Base-by-base conservation (phyloP, 306 rosid species). In the Lablab purpureus region DNA sequence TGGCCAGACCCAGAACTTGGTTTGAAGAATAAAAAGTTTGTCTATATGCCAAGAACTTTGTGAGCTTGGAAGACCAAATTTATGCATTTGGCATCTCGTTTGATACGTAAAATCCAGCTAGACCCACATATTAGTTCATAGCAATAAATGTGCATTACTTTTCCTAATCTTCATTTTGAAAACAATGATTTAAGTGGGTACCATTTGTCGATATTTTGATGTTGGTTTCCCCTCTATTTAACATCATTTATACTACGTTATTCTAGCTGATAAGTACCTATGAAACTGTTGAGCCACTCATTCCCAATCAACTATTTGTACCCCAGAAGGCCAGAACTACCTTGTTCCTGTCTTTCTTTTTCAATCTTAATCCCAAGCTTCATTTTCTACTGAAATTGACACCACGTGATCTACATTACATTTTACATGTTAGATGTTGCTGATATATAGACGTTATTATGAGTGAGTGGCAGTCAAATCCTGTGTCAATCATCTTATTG, bases 11-110 rank as follows among this genome's bases (percentile, higher is more conserved):
- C 73, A 7, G 2, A 23, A 25, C 41, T 15, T 14, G 19, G 37
- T 68, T 46, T 23, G 9, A 74, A 23, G 50, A 27, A 73, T 32
- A 27, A 41, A 69, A 78, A 67, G 17, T 15, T 43, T 74, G 80
- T 81, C 32, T 55, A 10, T 30, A 1, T 30, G 75, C 5, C 30
- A 18, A 45, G 64, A 71, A 21, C 46, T 30, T 30, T 30, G 5
- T 6, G 46, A 25, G 23, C 1, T 12, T 28, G 13, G 1, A 28
- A 52, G 3, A 37, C 56, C 47, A 63, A 65, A 41, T 47, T 56
- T 58, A 73, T 67, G 46, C 58, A 77, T 22, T 77, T 77, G 81
- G 49, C 75, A 67, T 67, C 75, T 67, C 40, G 3, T 23, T 51
- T 54, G 58, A 65, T 10, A 50, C 66, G 4, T 62, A 40, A 64